These are phyloP conservation scores for Podospora pseudocomata DNA, from an alignment of 495 filamentous ascomycete genomes.

Conservation along the genomic window DNA sequence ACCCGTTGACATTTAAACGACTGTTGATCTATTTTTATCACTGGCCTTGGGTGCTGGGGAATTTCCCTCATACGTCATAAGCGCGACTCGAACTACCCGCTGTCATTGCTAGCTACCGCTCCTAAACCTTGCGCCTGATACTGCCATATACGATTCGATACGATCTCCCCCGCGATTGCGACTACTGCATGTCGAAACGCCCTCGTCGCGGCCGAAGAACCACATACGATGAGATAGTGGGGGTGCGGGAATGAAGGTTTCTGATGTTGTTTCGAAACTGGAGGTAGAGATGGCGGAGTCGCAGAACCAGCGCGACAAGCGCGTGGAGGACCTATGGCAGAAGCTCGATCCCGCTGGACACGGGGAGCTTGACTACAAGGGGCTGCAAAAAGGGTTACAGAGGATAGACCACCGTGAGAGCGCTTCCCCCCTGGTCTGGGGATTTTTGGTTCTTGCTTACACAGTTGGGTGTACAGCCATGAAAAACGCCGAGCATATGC, in stretches of 20 bases:
- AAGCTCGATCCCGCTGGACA: slow-evolving; percentile 70
- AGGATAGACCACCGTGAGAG: slow-evolving; percentile 90
- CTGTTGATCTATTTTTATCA: slow-evolving; percentile 9
- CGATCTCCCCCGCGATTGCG: neutral
- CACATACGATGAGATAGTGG: slow-evolving; percentile 23
- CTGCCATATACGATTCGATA: neutral
- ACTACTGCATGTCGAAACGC: neutral
- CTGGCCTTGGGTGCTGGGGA: slow-evolving; percentile 8
- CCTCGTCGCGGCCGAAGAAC: neutral
- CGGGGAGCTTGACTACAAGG: slow-evolving; percentile 76
- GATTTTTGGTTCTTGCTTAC: slow-evolving; percentile 9
- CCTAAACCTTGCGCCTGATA: neutral
- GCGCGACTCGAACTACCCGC: slow-evolving; percentile 6
- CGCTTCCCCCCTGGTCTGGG: slow-evolving; percentile 8
- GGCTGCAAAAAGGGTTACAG: slow-evolving; percentile 75
- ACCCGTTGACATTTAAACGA: neutral
- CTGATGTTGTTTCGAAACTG: slow-evolving; percentile 42
- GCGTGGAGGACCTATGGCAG: slow-evolving; percentile 76
- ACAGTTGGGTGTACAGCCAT: slow-evolving; percentile 55
- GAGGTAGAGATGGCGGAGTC: slow-evolving; percentile 55
- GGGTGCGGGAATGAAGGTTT: slow-evolving; percentile 37
- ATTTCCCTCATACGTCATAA: slow-evolving; percentile 28
- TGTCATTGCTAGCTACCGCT: neutral
- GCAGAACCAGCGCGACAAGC: slow-evolving; percentile 66
- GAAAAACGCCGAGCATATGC: slow-evolving; percentile 88